These are phyloP conservation scores for Parmelia sp. DNA, from an alignment of 495 filamentous ascomycete species.

Conservation along the genomic window DNA sequence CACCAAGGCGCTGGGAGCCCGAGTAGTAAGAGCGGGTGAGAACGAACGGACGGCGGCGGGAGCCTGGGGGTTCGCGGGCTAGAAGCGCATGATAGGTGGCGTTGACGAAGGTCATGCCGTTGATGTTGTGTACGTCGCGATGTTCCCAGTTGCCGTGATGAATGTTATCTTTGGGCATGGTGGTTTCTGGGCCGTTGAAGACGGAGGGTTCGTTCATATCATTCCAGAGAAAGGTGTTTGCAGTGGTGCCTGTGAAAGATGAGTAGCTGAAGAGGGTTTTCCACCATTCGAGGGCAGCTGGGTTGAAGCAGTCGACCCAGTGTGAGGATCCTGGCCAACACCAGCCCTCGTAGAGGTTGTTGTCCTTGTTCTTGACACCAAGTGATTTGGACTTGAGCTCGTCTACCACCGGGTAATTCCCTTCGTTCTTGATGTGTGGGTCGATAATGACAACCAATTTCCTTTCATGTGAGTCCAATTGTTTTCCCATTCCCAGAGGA, in stretches of 20 bases:
- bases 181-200: slow-evolving; percentile 95
- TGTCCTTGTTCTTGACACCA: slow-evolving; percentile 82
- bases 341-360: slow-evolving; percentile 86
- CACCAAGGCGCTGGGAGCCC: slow-evolving; percentile 79
- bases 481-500: slow-evolving; percentile 79
- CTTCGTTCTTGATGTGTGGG: slow-evolving; percentile 92
- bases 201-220: slow-evolving; percentile 99
- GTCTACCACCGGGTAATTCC: slow-evolving; percentile 65
- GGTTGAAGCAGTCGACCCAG: slow-evolving; percentile 95
- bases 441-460: slow-evolving; percentile 95
- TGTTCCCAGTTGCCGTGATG: slow-evolving; percentile 93
- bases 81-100: slow-evolving; percentile 81
- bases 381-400: slow-evolving; percentile 78
- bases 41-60: slow-evolving; percentile 73
- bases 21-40: slow-evolving; percentile 88
- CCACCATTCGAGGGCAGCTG: slow-evolving; percentile 85
- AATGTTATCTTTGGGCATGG: slow-evolving; percentile 96
- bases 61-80: slow-evolving; percentile 71
- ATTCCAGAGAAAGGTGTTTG: slow-evolving; percentile 94
- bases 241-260: slow-evolving; percentile 70
- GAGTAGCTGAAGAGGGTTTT: slow-evolving; percentile 76
- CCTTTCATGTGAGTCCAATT: slow-evolving; percentile 71
- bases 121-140: slow-evolving; percentile 89
- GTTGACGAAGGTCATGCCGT: slow-evolving; percentile 89
- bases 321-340: slow-evolving; percentile 96